Base-by-base conservation (phyloP, 2,329 filamentous ascomycete genomes). In the Epichloe elymi region DNA sequence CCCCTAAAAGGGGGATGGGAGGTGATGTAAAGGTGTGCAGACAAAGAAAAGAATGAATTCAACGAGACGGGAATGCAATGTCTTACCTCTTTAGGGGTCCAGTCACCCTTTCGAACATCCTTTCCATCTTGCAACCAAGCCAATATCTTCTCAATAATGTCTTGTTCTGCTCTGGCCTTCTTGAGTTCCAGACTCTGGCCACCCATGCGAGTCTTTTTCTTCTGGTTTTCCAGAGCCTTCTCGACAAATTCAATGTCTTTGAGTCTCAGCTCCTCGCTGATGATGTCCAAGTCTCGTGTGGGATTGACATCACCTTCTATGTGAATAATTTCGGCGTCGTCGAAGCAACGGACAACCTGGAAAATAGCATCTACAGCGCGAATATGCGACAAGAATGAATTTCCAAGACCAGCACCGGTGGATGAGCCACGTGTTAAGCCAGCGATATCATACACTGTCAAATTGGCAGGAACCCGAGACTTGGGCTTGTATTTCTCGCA, bases 181-280 rank as follows among this genome's bases (percentile, higher is more conserved):
- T 96, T 98, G 80, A 95, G 88, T 75, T 98, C 93, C 54, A 98
- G 76, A 68, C 85, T 89, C 72, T 98, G 91, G 46, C 93, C 93
- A 64, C 93, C 93, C 73, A 91, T 80, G 58, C 88, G 80, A 41
- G 93, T 98, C 76, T 93, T 91, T 80, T 97, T 98, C 75, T 86
- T 83, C 60, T 95, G 78, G 68, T 79, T 83, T 69, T 97, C 94
- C 51, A 93, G 82, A 4, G 90, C 86, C 79, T 98, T 98, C 74
- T 95, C 90, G 54, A 87, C 83, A 67, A 97, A 98, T 74, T 98
- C 94, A 58, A 96, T 96, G 71, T 98, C 93, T 76, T 98, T 98
- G 69, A 96, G 83, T 56, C 91, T 83, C 65, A 98, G 75, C 74
- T 98, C 93, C 66, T 97, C 90, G 68, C 84, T 88, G 72, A 98